Base-by-base conservation (phyloP, 192 early-diverging fungal species). In the Spizellomyces sp. region DNA sequence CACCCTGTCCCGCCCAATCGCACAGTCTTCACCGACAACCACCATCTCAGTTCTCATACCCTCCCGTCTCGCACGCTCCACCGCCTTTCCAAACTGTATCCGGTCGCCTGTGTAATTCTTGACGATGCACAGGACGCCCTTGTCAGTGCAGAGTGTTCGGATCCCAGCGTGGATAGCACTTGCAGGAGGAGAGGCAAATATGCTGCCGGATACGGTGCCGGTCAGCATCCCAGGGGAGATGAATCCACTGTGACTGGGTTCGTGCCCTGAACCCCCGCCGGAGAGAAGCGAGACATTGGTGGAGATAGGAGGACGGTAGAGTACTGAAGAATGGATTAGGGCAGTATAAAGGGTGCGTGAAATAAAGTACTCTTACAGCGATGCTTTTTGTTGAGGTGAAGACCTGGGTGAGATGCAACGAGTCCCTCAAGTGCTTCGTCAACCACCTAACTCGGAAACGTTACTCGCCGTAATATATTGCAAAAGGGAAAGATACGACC, bases 201-300 rank as follows among this genome's bases (percentile, higher is more conserved):
- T 91, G 61, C 89, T 86, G 12, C 94, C 94, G 4, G 85, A 90
- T 15, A 95, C 94, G 4, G 92, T 88, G 10, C 91, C 94, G 0
- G 87, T 79, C 42, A 95, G 83, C 84, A 92, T 88, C 10, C 87
- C 88, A 5, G 73, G 69, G 54, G 91, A 93, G 8, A 95, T 89
- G 71, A 86, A 93, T 2, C 89, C 92, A 14, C 89, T 88, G 58
- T 93, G 93, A 5, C 91, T 81, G 7, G 94, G 94, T 73, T 95
- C 94, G 74, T 95, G 94, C 17, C 94, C 93, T 48, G 84, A 77
- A 46, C 94, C 93, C 59, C 94, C 94, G 27, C 94, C 94, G 69
- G 87, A 89, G 60, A 94, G 80, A 8, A 94, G 76, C 0, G 93
- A 89, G 44, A 94, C 93, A 42, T 87, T 68, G 9, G 58, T 48